phyloP scores from a whole-genome alignment of 805 yeast genomes.

The Trichomonascus vanleenenianus region DNA sequence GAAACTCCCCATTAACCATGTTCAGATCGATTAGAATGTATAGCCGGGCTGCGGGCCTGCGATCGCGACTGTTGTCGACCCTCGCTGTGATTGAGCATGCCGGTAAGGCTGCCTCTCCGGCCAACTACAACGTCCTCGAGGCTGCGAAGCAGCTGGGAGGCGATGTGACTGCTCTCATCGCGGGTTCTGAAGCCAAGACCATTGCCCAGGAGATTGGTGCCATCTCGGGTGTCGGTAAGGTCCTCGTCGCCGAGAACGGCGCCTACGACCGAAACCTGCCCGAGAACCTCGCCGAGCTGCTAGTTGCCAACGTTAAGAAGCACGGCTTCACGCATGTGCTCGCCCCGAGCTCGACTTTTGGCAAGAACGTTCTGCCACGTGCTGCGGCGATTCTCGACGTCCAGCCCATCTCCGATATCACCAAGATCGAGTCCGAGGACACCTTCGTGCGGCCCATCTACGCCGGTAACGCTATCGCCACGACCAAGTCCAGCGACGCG shows the following conservation, averaged over 20 bases:
- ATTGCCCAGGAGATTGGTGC: slow-evolving; percentile 47
- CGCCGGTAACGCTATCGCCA: slow-evolving; percentile 89
- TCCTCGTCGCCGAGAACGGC: slow-evolving; percentile 49
- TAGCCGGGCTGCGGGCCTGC: not conserved
- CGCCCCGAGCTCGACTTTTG: slow-evolving; percentile 77
- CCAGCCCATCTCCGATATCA: slow-evolving; percentile 83
- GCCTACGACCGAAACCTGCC: slow-evolving; percentile 63
- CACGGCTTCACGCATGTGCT: slow-evolving; percentile 60
- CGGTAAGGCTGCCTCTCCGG: slow-evolving; percentile 49
- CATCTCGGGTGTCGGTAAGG: slow-evolving; percentile 45
- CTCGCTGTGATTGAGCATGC: slow-evolving; percentile 65
- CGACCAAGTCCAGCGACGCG: slow-evolving; percentile 64
- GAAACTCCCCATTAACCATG: too few species aligned
- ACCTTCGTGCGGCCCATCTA: slow-evolving; percentile 90
- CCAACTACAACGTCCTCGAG: slow-evolving; percentile 60
- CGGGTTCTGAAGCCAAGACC: slow-evolving; percentile 53
- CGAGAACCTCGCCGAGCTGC: slow-evolving; percentile 69
- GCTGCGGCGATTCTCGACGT: slow-evolving; percentile 75
- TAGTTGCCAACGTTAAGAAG: slow-evolving; percentile 38
- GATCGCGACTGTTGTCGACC: slow-evolving; percentile 34
- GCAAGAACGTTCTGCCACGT: slow-evolving; percentile 81
- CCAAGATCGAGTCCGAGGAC: slow-evolving; percentile 52
- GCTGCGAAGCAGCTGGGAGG: slow-evolving; percentile 62
- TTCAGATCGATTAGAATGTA: too few species aligned
- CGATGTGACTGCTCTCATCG: slow-evolving; percentile 64